Evolutionary conservation across 139 green algal species (phyloP).

Genomic region (Dunaliella primolecta): DNA sequence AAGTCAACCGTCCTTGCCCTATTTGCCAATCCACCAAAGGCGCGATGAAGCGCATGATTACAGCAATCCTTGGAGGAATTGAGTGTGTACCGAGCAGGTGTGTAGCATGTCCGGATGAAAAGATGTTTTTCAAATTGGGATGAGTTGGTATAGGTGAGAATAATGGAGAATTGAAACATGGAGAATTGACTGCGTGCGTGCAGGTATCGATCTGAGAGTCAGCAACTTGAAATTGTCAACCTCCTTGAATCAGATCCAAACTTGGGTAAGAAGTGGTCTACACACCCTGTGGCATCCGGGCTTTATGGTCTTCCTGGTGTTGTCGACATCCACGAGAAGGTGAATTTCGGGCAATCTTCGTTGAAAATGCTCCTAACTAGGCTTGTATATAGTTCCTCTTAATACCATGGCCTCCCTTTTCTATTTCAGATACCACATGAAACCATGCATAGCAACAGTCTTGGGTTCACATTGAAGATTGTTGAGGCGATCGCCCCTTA

Average conservation of each 20-base stretch:
- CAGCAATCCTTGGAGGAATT: not conserved
- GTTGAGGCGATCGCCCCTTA: not conserved
- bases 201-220: not conserved
- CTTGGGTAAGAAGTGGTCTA: not conserved
- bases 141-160: no score
- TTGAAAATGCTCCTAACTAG: not conserved
- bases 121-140: not conserved
- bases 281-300: not conserved
- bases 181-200: not conserved
- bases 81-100: not conserved
- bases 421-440: not conserved
- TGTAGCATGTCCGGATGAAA: not conserved
- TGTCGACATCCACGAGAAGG: not conserved
- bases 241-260: conserved; percentile 25
- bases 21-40: not conserved
- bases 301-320: not conserved
- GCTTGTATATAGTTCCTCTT: not conserved
- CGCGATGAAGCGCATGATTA: not conserved
- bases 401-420: not conserved
- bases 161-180: no score
- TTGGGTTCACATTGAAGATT: not conserved
- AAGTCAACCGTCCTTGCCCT: not conserved
- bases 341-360: not conserved
- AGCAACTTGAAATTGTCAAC: not conserved
- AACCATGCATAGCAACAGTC: not conserved